Base-by-base conservation (phyloP, 2,329 filamentous ascomycete genomes). In the Alternaria gansuensis region DNA sequence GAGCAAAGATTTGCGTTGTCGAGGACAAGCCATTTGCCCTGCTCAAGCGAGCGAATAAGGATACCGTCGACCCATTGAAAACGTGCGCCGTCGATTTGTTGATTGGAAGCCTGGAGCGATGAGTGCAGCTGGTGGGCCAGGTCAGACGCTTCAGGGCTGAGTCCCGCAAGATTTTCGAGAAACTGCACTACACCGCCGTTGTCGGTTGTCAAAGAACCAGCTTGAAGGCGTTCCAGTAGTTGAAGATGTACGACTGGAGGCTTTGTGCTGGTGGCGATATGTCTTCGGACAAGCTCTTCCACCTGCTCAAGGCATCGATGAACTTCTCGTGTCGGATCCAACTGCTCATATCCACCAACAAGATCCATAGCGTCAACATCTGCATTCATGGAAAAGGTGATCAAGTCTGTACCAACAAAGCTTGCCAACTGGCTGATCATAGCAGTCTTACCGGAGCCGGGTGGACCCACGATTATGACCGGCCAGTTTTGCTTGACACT, bases 1-100 rank as follows among this genome's bases (percentile, higher is more conserved):
- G 90, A 97, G 80, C 96, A 99, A 57, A 99, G 85, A 72, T 99
- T 99, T 60, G 96, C 95, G 77, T 99, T 97, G 78, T 99, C 95
- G 23, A 99, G 87, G 10, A 99, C 89, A 17, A 99, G 83, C 95
- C 95, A 99, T 60, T 93, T 86, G 13, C 95, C 95, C 67, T 89
- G 83, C 71, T 96, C 85, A 10, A 98, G 82, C 40, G 95, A 94
- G 68, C 93, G 90, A 46, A 98, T 90, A 41, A 99, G 88, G 46
- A 96, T 87, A 57, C 96, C 95, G 74, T 99, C 94, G 2, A 96
- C 87, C 95, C 95, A 99, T 76, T 97, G 92, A 73, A 99, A 99
- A 2, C 90, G 89, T 23, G 93, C 92, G 62, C 89, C 89, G 23
- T 89, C 86, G 24, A 92, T 84, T 10, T 68, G 64, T 2, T 82